These are phyloP conservation scores for Takakia lepidozioides DNA, from an alignment of 225 moss, liverwort and hornwort genomes.

Conservation along the genomic window DNA sequence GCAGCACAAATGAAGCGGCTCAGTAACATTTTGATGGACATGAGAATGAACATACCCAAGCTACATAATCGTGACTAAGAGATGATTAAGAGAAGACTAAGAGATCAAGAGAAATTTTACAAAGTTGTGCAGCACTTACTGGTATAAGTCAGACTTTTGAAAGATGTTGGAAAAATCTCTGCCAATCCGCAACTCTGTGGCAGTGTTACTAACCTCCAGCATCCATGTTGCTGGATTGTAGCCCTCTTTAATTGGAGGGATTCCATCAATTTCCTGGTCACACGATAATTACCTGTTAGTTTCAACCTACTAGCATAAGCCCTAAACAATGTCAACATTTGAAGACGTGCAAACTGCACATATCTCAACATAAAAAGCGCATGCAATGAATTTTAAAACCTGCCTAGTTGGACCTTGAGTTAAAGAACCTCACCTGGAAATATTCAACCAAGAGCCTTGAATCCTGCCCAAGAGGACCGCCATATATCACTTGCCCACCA, in stretches of 20 bases:
- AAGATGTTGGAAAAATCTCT: slow-evolving; percentile 77
- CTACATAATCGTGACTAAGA: too few relatives aligned
- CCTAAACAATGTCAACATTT: too few relatives aligned
- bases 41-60: neutral
- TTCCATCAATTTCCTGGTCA: slow-evolving; percentile 54
- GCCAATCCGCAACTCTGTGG: slow-evolving; percentile 56
- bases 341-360: neutral
- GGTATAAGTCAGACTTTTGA: slow-evolving; percentile 34
- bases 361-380: slow-evolving; percentile 24
- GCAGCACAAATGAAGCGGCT: neutral
- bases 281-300: too few relatives aligned
- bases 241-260: slow-evolving; percentile 56
- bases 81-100: too few relatives aligned
- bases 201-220: slow-evolving; percentile 63
- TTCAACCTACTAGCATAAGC: too few relatives aligned
- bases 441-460: slow-evolving; percentile 33
- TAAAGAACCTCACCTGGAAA: slow-evolving; percentile 11
- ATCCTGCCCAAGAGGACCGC: slow-evolving; percentile 29
- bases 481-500: slow-evolving; percentile 52
- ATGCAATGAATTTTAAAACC: too few relatives aligned
- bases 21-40: neutral
- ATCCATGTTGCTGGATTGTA: slow-evolving; percentile 97
- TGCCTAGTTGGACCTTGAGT: too few relatives aligned
- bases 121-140: slow-evolving; percentile 27
- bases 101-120: slow-evolving; percentile 7